These are phyloP conservation scores for Ophiorrhiza pumila DNA, from an alignment of 257 asterid genomes.

Conservation along the genomic window DNA sequence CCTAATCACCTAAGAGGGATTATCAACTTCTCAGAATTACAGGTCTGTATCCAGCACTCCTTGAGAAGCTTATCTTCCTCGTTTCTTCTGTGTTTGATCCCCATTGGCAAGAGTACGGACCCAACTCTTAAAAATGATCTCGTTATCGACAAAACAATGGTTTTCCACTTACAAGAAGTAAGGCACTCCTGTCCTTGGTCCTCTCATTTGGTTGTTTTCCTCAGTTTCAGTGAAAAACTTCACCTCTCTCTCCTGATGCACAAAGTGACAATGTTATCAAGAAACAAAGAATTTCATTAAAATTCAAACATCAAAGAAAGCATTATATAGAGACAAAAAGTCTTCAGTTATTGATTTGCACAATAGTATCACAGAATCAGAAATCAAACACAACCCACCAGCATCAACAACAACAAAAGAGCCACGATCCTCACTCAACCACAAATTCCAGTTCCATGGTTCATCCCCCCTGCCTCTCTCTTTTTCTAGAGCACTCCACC, in stretches of 20 bases:
- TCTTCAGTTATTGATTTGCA: not conserved
- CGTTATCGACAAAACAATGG: slow-evolving; percentile 9
- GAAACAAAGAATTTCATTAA: not conserved
- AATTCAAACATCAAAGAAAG: not conserved
- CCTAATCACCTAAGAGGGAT: slow-evolving; percentile 18
- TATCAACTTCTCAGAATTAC: slow-evolving; percentile 18
- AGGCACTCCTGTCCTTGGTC: slow-evolving; percentile 98
- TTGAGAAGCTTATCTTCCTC: slow-evolving; percentile 1
- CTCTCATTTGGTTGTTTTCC: slow-evolving; percentile 99
- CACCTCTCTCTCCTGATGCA: slow-evolving; percentile 83
- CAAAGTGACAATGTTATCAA: slow-evolving; percentile 1
- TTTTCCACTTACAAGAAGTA: slow-evolving; percentile 62
- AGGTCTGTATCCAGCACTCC: slow-evolving; percentile 17
- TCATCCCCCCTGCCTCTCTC: not conserved
- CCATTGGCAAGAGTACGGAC: not conserved
- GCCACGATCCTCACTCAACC: not conserved
- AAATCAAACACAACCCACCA: not conserved
- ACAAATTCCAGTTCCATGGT: not conserved
- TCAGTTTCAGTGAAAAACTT: slow-evolving; percentile 98
- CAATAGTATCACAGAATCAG: not conserved
- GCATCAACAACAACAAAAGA: not conserved
- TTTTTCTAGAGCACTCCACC: not conserved
- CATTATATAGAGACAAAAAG: not conserved
- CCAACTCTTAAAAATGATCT: slow-evolving; percentile 15
- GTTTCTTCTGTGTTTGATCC: not conserved